These are phyloP conservation scores for Buxus sempervirens DNA, from an alignment of 164 flowering plant species.

Conservation along the genomic window DNA sequence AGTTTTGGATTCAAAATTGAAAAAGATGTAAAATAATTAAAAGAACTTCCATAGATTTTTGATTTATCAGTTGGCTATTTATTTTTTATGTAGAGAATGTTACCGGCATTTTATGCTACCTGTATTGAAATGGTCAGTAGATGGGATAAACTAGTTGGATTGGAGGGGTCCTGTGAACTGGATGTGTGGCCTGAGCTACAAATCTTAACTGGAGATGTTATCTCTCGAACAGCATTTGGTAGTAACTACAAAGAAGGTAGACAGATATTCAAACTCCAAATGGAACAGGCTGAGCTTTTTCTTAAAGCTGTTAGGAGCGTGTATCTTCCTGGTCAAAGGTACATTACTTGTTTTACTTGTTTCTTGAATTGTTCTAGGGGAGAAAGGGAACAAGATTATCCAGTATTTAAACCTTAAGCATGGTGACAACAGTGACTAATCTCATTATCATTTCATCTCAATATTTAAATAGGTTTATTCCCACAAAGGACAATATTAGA, in stretches of 20 bases:
- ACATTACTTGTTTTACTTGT: neutral
- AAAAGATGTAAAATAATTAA: too few species aligned
- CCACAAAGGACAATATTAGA: constrained; percentile 44
- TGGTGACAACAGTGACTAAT: too few species aligned
- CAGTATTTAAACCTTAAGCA: too few species aligned
- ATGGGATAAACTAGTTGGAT: neutral
- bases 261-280: constrained; percentile 4
- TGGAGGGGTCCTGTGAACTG: constrained; percentile 3
- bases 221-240: constrained; percentile 7
- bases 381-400: neutral
- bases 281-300: neutral
- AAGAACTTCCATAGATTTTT: too few species aligned
- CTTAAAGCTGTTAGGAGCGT: neutral
- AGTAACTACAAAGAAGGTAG: constrained; percentile 1
- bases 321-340: neutral
- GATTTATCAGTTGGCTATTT: neutral
- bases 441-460: neutral
- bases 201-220: constrained; percentile 1
- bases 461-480: constrained; percentile 32
- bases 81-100: neutral
- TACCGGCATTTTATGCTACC: neutral
- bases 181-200: neutral
- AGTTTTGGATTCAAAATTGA: too few species aligned
- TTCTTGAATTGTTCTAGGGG: neutral
- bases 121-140: neutral